Evolutionary conservation across 2,329 filamentous ascomycete genomes (phyloP).

Genomic region (Whalleya microplaca): DNA sequence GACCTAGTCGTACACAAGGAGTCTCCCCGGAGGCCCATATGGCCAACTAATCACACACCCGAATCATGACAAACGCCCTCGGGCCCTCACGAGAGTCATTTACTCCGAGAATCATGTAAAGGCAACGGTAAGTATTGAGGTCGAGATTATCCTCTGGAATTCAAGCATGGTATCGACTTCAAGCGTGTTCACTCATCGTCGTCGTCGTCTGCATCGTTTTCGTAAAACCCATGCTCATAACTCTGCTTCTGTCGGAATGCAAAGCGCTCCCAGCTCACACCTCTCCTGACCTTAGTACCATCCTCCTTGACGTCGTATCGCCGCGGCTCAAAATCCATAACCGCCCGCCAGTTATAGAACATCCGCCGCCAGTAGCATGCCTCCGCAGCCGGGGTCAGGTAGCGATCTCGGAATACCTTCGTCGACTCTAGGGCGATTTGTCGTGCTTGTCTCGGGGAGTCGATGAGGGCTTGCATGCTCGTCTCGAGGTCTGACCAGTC

Average conservation of each 20-base stretch:
- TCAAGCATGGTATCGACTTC: no score
- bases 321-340: constrained; percentile 29
- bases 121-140: no score
- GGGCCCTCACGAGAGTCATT: no score
- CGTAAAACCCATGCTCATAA: constrained; percentile 29
- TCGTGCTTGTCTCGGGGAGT: constrained; percentile 48
- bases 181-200: neutral
- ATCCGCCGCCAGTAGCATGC: constrained; percentile 55
- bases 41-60: no score
- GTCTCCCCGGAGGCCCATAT: no score
- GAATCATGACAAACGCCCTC: no score
- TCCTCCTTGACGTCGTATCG: constrained; percentile 20
- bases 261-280: constrained; percentile 35
- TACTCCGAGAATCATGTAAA: no score
- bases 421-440: constrained; percentile 53
- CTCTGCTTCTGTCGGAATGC: constrained; percentile 28
- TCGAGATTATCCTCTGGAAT: no score
- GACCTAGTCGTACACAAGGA: no score
- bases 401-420: constrained; percentile 53
- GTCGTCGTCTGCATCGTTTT: constrained; percentile 16
- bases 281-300: constrained; percentile 25
- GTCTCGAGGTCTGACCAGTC: constrained; percentile 45
- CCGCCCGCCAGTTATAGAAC: constrained; percentile 24
- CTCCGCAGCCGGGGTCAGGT: constrained; percentile 57
- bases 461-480: constrained; percentile 45